phyloP scores from a whole-genome alignment of 805 yeast genomes.

The Candida orba region DNA sequence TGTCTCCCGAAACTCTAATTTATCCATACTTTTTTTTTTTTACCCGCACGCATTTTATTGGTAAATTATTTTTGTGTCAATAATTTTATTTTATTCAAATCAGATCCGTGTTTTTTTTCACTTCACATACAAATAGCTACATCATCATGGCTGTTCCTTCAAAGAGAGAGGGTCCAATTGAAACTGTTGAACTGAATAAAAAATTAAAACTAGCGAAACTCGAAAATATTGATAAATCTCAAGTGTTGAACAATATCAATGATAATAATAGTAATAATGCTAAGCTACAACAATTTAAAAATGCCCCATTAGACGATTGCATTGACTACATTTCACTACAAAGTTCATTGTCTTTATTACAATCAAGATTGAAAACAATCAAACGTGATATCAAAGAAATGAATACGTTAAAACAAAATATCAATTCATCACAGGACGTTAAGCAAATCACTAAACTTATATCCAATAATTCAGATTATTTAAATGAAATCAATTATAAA shows the following conservation, averaged over 20 bases:
- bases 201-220: background rate
- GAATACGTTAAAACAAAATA: constrained; percentile 14
- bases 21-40: too few relatives aligned
- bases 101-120: too few relatives aligned
- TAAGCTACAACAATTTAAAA: constrained; percentile 13
- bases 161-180: background rate
- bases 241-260: too few relatives aligned
- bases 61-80: too few relatives aligned
- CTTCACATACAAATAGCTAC: too few relatives aligned
- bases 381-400: constrained; percentile 19
- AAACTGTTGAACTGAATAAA: background rate
- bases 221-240: background rate
- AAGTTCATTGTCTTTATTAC: constrained; percentile 18
- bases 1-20: too few relatives aligned
- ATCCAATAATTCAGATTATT: constrained; percentile 12
- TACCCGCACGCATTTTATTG: too few relatives aligned
- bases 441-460: constrained; percentile 13
- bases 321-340: constrained; percentile 19
- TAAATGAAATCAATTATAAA: constrained; percentile 22
- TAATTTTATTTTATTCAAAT: too few relatives aligned
- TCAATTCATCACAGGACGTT: constrained; percentile 11
- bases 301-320: constrained; percentile 13
- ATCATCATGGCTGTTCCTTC: constrained; percentile 1
- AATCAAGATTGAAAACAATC: constrained; percentile 12
- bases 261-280: background rate